Evolutionary conservation across 192 early-diverging fungal genomes (phyloP).

Genomic region (Rhizophagus prolifer): DNA sequence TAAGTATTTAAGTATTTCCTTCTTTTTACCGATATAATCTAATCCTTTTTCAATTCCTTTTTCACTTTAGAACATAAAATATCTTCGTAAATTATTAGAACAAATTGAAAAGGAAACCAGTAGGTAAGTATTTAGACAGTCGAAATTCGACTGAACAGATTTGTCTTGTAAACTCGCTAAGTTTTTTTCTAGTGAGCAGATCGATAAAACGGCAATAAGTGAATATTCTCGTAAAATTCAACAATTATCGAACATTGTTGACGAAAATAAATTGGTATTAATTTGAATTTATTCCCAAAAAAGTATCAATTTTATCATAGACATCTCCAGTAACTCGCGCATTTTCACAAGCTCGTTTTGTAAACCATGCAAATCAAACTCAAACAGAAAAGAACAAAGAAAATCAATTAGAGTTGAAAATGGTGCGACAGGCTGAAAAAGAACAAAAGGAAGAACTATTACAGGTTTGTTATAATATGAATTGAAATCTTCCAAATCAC

Average conservation of each 20-base stretch:
- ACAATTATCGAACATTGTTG: constrained; percentile 18
- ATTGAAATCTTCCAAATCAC: neutral
- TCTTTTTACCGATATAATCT: neutral
- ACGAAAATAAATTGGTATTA: constrained; percentile 29
- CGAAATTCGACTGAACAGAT: neutral
- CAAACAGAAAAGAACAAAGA: constrained; percentile 30
- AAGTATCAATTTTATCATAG: neutral
- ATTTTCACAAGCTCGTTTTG: constrained; percentile 25
- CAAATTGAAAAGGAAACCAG: constrained; percentile 16
- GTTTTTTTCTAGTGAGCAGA: neutral
- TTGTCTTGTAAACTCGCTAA: neutral
- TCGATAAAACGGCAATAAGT: constrained; percentile 29
- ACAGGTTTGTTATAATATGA: constrained; percentile 6
- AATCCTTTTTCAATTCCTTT: neutral
- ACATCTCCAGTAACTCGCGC: constrained; percentile 25
- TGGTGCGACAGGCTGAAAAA: constrained; percentile 27
- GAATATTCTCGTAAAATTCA: constrained; percentile 25
- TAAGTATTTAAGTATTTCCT: neutral
- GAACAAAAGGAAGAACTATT: constrained; percentile 24
- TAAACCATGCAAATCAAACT: constrained; percentile 25
- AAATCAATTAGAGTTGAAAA: constrained; percentile 25
- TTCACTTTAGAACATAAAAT: constrained; percentile 22
- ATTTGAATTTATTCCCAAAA: neutral
- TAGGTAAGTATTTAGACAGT: constrained; percentile 14
- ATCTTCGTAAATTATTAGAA: constrained; percentile 24